Evolutionary conservation across 2,329 filamentous ascomycete species (phyloP).

Genomic region (Alternaria dauci): DNA sequence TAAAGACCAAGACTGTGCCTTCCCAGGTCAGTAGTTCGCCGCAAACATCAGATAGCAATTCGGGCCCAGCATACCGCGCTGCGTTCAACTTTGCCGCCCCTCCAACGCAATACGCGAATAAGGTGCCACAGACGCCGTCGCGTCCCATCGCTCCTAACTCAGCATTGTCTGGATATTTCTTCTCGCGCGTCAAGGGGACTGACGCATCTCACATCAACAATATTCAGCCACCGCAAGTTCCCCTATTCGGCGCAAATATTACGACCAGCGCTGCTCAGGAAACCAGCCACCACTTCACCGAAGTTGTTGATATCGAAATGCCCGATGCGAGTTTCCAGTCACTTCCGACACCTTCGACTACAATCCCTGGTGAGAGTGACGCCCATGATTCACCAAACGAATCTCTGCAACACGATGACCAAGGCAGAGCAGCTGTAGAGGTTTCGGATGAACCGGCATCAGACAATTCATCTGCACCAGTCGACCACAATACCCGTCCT

Average conservation of each 20-base stretch:
- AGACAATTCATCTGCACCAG: not conserved
- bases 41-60: not conserved
- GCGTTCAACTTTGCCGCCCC: not conserved
- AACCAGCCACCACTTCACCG: not conserved
- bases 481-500: not conserved
- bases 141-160: not conserved
- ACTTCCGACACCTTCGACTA: not conserved
- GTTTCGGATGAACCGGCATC: no score
- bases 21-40: not conserved
- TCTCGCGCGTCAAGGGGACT: not conserved
- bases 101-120: not conserved
- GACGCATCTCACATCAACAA: not conserved
- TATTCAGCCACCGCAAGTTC: not conserved
- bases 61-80: not conserved
- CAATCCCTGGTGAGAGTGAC: no score
- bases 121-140: not conserved
- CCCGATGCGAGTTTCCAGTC: not conserved
- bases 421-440: no score
- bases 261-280: no score
- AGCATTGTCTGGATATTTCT: not conserved
- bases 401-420: not conserved
- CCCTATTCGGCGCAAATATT: not conserved
- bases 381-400: not conserved
- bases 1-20: not conserved
- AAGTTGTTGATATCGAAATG: not conserved